Percentiles rank a stretch among this genome's conserved stretches.
phyloP scores from a whole-genome alignment of 2,329 filamentous ascomycete species.

The Fusarium armeniacum region DNA sequence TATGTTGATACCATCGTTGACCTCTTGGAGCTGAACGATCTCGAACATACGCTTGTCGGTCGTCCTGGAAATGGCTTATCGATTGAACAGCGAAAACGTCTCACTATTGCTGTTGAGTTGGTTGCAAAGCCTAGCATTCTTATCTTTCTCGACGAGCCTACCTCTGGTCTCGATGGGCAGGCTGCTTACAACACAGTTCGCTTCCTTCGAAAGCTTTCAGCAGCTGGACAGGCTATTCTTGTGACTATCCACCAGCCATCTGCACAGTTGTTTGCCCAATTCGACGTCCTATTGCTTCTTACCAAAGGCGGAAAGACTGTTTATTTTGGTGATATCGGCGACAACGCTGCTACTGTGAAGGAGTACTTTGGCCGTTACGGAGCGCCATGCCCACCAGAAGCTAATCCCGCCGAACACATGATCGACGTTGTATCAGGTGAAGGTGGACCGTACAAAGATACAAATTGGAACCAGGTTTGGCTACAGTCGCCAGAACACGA shows the following conservation, averaged over 20 bases:
- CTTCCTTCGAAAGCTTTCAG: not conserved
- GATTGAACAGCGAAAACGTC: not conserved
- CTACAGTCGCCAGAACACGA: not conserved
- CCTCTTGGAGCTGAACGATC: conserved; percentile 63
- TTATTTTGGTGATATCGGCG: not conserved
- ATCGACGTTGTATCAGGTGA: not conserved
- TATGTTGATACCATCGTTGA: conserved; percentile 87
- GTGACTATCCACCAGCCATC: not conserved
- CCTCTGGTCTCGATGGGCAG: not conserved
- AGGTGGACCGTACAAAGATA: not conserved
- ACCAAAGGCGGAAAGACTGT: not conserved
- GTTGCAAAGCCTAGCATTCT: not conserved
- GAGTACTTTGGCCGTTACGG: not conserved
- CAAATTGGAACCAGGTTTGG: not conserved
- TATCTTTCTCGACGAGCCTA: not conserved
- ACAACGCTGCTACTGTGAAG: not conserved
- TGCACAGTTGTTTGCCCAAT: not conserved
- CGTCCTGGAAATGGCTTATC: not conserved
- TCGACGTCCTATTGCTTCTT: not conserved
- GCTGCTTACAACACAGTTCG: not conserved
- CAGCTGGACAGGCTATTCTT: not conserved
- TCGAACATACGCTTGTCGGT: conserved; percentile 49
- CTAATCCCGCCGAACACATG: not conserved
- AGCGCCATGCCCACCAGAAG: not conserved
- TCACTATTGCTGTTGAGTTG: not conserved